Evolutionary conservation across 1,284 basidiomycete species (phyloP).

Genomic region (Inonotus hispidus): DNA sequence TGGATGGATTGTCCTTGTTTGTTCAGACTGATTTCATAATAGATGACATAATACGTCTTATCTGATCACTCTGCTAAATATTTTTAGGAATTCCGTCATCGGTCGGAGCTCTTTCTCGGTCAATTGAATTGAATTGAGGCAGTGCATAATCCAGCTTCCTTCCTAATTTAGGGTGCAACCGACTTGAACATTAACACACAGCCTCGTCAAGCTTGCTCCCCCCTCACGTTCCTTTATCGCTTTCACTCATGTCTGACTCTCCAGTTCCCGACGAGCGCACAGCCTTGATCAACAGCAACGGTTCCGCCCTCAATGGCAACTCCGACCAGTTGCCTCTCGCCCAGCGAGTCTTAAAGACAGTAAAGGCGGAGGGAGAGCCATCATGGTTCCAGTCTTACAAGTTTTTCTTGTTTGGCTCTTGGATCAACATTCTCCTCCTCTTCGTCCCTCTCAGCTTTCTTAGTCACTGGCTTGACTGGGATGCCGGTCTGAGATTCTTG

Average conservation of each 20-base stretch:
- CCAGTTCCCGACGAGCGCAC: slow-evolving; percentile 28
- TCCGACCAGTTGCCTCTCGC: slow-evolving; percentile 28
- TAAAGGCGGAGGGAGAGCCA: slow-evolving; percentile 58
- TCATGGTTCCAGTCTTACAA: slow-evolving; percentile 55
- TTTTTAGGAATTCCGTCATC: too few relatives aligned
- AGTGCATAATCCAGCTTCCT: background rate
- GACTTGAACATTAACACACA: slow-evolving; percentile 33
- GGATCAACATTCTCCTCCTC: slow-evolving; percentile 73
- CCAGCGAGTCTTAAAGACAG: slow-evolving; percentile 35
- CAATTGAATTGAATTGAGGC: background rate
- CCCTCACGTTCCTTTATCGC: slow-evolving; percentile 16
- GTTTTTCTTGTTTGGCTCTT: slow-evolving; percentile 68
- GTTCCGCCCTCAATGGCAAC: slow-evolving; percentile 24
- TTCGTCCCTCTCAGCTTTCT: slow-evolving; percentile 69
- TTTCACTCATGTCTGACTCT: slow-evolving; percentile 25
- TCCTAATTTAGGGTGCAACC: background rate
- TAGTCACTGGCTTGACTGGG: slow-evolving; percentile 64
- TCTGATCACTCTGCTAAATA: too few relatives aligned
- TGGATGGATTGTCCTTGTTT: too few relatives aligned
- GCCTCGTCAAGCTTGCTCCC: background rate
- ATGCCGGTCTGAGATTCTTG: slow-evolving; percentile 76
- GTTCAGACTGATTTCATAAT: too few relatives aligned
- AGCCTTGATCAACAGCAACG: slow-evolving; percentile 41
- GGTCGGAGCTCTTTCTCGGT: too few relatives aligned
- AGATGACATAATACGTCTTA: background rate